Evolutionary conservation across 177 flowering plant genomes (phyloP), one percentile per base, ranked within the genome.

Genomic region (Vitis hybrid): DNA sequence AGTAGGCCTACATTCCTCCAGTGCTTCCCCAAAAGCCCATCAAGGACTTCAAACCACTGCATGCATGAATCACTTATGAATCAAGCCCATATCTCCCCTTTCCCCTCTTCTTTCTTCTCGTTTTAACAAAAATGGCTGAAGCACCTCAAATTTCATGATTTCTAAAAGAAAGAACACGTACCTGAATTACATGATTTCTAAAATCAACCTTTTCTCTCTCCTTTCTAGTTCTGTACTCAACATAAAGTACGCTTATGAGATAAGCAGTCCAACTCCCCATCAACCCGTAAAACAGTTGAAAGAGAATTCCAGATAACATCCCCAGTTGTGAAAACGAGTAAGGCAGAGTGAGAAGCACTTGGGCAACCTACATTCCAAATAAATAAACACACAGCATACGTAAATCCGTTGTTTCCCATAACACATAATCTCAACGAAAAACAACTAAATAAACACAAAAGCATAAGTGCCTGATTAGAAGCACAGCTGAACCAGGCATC

Each of bases 221-320:
- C 72, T 93, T 93, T 68, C 98, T 81, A 58, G 97, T 91, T 74
- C 97, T 83, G 75, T 91, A 93, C 83, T 93, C 98, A 70, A 93
- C 94, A 74, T 91, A 93, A 12, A 93, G 96, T 2, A 93, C 79
- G 71, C 96, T 90, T 8, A 93, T 93, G 55, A 93, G 91, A 61
- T 93, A 93, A 70, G 98, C 98, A 63, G 98, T 93, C 95, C 95
- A 93, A 72, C 98, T 93, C 49, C 98, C 98, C 96, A 93, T 82
- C 70, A 93, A 67, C 3, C 98, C 98, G 70, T 93, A 93, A 57
- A 93, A 93, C 56, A 93, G 83, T 70, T 93, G 98, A 72, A 93
- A 88, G 2, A 89, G 48, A 71, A 93, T 88, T 69, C 98, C 98
- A 55, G 98, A 93, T 11, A 82, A 1, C 98, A 93, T 89, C 14